Evolutionary conservation across 305 asterid genomes (phyloP).

Genomic region (Rubia occidens): DNA sequence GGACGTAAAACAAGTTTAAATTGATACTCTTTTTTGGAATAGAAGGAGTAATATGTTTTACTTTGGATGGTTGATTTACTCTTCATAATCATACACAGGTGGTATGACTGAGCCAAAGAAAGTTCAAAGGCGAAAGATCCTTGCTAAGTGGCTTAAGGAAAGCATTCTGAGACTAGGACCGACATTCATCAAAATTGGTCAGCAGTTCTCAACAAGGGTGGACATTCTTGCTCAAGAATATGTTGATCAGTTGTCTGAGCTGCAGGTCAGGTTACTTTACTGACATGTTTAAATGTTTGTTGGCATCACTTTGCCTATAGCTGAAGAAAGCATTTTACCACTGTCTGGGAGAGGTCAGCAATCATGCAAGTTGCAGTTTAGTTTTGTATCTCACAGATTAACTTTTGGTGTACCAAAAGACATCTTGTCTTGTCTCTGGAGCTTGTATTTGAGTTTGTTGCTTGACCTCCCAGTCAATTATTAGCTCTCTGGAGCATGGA

Average conservation of each 20-base stretch:
- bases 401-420: not conserved
- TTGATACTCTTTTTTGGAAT: not conserved
- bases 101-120: conserved; percentile 67
- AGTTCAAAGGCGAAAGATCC: conserved; percentile 54
- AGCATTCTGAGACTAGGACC: conserved; percentile 90
- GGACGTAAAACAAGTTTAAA: not conserved
- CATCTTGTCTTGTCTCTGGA: not conserved
- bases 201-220: conserved; percentile 94
- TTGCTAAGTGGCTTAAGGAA: conserved; percentile 91
- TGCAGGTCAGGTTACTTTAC: conserved; percentile 48
- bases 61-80: conserved; percentile 10
- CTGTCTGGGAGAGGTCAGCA: not conserved
- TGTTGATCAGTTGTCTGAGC: conserved; percentile 93
- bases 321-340: not conserved
- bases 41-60: not conserved
- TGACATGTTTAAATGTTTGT: conserved; percentile 4
- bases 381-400: not conserved
- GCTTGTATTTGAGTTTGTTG: not conserved
- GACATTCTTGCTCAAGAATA: conserved; percentile 98
- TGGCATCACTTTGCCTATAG: not conserved
- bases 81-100: conserved; percentile 34
- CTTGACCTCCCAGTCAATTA: not conserved
- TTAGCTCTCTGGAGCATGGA: not conserved
- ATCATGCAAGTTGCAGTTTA: not conserved
- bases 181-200: conserved; percentile 93